Evolutionary conservation across 2,329 filamentous ascomycete species (phyloP).

Genomic region (Tolypocladium tundrense): DNA sequence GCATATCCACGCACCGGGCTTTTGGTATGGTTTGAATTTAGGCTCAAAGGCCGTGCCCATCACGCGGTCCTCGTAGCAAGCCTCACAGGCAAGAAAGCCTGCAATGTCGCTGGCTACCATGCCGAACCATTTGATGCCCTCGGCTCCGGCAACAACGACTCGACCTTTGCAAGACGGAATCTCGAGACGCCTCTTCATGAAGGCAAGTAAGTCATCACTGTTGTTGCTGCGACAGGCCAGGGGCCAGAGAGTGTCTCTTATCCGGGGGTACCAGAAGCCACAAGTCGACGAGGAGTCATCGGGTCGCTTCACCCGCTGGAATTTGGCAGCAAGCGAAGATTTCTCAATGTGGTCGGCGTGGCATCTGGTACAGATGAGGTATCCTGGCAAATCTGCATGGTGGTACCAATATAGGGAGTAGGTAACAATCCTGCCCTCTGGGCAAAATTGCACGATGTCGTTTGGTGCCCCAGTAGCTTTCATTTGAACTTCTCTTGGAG

Average conservation of each 20-base stretch:
- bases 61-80: slow-evolving; percentile 25
- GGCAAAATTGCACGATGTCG: slow-evolving; percentile 16
- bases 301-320: slow-evolving; percentile 14
- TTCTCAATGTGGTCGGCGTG: slow-evolving; percentile 24
- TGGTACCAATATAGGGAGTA: slow-evolving; percentile 23
- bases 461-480: slow-evolving; percentile 11
- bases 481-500: slow-evolving; percentile 1
- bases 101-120: slow-evolving; percentile 16
- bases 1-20: slow-evolving; percentile 23
- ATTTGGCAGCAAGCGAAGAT: slow-evolving; percentile 17
- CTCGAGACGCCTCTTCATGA: slow-evolving; percentile 14
- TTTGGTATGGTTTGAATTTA: slow-evolving; percentile 14
- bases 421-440: slow-evolving; percentile 13
- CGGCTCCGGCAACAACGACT: slow-evolving; percentile 7
- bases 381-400: slow-evolving; percentile 15
- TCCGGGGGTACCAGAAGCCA: slow-evolving; percentile 18
- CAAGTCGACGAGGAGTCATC: slow-evolving; percentile 19
- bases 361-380: slow-evolving; percentile 30
- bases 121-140: slow-evolving; percentile 21
- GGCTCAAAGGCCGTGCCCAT: slow-evolving; percentile 16
- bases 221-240: slow-evolving; percentile 16
- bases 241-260: slow-evolving; percentile 23
- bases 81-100: slow-evolving; percentile 25
- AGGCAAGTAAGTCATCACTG: slow-evolving; percentile 14
- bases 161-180: slow-evolving; percentile 19